Base-by-base conservation (phyloP, 1,284 basidiomycete genomes). In the Cutaneotrichosporon dermatis region DNA sequence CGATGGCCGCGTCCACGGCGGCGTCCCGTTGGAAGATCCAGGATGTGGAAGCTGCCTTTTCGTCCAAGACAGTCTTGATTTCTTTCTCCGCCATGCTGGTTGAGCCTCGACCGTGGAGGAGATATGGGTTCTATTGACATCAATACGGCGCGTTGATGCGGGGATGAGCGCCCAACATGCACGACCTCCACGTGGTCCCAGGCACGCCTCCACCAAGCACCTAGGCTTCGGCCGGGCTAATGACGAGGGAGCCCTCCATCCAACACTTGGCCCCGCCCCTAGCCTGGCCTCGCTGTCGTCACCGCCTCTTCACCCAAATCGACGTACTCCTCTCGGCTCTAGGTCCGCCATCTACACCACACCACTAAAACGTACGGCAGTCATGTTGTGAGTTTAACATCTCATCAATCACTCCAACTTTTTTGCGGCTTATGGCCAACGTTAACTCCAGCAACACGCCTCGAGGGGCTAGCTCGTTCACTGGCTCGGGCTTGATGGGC, bases 21-120 rank as follows among this genome's bases (percentile, higher is more conserved):
- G 51, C 60, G 39, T 70, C 70, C 11, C 77, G 60, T 13, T 62
- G 61, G 2, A 39, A 51, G 4, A 69, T 13, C 75, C 74, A 78
- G 33, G 58, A 52, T 25, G 25, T 25, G 25, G 25, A 25, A 34
- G 16, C 4, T 15, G 42, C 33, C 41, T 51, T 59, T 34, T 51
- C 52, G 46, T 51, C 25, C 25, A 25, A 25, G 25, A 25, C 25
- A 25, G 25, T 25, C 25, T 25, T 25, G 25, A 25, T 25, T 25
- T 25, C 25, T 25, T 25, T 25, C 25, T 25, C 25, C 25, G 25
- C 25, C 25, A 25, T 25, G 25, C 25, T 25, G 25, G 25, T 25
- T 25, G 25, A 25, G 25, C 25, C 25, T 25, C 25, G 25, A 25
- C 25, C 25, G 25, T 25, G 25, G 25, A 25, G 25, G 25, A 25